These are phyloP conservation scores for Aquilaria malaccensis DNA, from an alignment of 345 rosid genomes.

Conservation along the genomic window DNA sequence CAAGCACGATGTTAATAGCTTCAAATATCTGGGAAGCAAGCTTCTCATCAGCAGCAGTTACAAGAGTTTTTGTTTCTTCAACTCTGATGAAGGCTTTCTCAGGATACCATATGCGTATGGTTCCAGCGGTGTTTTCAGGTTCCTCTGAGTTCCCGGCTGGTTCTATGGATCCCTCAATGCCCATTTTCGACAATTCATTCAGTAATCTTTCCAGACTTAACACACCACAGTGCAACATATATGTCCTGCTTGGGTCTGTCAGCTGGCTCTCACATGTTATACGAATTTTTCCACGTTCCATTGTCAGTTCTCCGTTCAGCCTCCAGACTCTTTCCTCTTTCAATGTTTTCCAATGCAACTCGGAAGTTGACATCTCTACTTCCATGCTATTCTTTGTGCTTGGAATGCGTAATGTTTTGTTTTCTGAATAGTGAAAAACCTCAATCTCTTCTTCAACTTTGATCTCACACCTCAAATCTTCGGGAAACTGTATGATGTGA, in stretches of 20 bases:
- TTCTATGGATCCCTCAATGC: conserved; percentile 41
- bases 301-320: conserved; percentile 51
- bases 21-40: conserved; percentile 36
- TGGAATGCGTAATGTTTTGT: conserved; percentile 38
- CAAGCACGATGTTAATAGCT: conserved; percentile 38
- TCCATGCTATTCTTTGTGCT: conserved; percentile 24
- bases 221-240: conserved; percentile 44
- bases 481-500: conserved; percentile 43
- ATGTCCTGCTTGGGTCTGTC: conserved; percentile 19
- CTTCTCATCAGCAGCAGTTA: conserved; percentile 36
- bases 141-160: conserved; percentile 19
- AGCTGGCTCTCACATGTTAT: conserved; percentile 30
- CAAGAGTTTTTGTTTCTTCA: conserved; percentile 28
- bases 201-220: conserved; percentile 42
- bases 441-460: conserved; percentile 20
- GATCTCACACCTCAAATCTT: conserved; percentile 33
- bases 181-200: conserved; percentile 36
- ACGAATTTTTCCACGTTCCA: conserved; percentile 37
- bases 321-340: conserved; percentile 39
- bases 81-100: conserved; percentile 39
- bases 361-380: conserved; percentile 43
- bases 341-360: conserved; percentile 38
- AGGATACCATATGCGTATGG: conserved; percentile 35
- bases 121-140: conserved; percentile 10
- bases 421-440: conserved; percentile 36